A percentile compares a stretch with the other conserved stretches of the same genome.
Evolutionary conservation across 2,329 filamentous ascomycete species (phyloP).

Genomic region (Paracamarosporium sp.): DNA sequence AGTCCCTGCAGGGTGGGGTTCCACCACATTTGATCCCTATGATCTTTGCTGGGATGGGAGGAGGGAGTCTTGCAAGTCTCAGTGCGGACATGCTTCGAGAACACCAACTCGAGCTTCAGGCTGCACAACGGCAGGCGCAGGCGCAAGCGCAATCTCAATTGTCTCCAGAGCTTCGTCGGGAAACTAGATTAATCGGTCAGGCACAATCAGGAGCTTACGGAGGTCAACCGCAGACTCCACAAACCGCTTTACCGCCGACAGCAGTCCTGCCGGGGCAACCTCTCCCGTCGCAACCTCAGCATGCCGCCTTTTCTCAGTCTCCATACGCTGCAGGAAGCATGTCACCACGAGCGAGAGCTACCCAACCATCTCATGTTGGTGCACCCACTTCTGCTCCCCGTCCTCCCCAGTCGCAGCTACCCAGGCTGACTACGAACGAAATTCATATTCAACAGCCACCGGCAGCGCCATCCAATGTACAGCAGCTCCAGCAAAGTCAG

Average conservation of each 20-base stretch:
- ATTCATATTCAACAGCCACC: slow-evolving; percentile 58
- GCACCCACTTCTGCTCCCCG: slow-evolving; percentile 52
- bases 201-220: slow-evolving; percentile 39
- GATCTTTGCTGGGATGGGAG: slow-evolving; percentile 61
- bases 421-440: slow-evolving; percentile 60
- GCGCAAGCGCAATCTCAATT: slow-evolving; percentile 43
- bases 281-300: slow-evolving; percentile 43
- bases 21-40: slow-evolving; percentile 60
- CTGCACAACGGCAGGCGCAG: slow-evolving; percentile 50
- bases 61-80: slow-evolving; percentile 55
- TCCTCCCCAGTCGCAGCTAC: slow-evolving; percentile 55
- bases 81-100: slow-evolving; percentile 60
- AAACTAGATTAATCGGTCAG: slow-evolving; percentile 51
- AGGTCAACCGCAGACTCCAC: slow-evolving; percentile 37
- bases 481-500: slow-evolving; percentile 56
- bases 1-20: slow-evolving; percentile 59
- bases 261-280: slow-evolving; percentile 48
- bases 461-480: slow-evolving; percentile 45
- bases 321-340: slow-evolving; percentile 36
- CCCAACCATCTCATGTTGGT: slow-evolving; percentile 34
- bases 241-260: slow-evolving; percentile 39
- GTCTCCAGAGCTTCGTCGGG: slow-evolving; percentile 52
- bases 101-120: slow-evolving; percentile 55
- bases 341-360: slow-evolving; percentile 44
- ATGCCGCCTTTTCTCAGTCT: slow-evolving; percentile 48